Percentiles rank a stretch among this genome's conserved stretches.
Evolutionary conservation across 2,329 filamentous ascomycete genomes (phyloP).

Genomic region (Fusarium sp.): DNA sequence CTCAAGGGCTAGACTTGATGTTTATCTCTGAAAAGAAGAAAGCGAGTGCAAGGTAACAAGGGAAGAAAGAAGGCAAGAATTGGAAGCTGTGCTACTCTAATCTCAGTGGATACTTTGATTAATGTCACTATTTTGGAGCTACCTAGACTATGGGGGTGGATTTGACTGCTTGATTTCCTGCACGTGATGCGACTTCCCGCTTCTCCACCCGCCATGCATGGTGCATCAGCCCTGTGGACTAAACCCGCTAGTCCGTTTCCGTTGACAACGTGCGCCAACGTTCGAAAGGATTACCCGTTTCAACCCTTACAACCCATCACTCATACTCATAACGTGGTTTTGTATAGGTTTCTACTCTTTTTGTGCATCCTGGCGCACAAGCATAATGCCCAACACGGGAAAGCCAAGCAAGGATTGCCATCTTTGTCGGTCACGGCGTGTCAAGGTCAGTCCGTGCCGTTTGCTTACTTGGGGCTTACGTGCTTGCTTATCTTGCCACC

Average conservation of each 20-base stretch:
- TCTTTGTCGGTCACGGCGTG: conserved; percentile 54
- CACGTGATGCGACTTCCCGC: conserved; percentile 29
- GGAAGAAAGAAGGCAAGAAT: too few species aligned
- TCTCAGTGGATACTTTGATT: too few species aligned
- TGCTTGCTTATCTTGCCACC: conserved; percentile 7
- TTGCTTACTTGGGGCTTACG: conserved; percentile 9
- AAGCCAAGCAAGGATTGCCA: conserved; percentile 56
- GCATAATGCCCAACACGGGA: conserved; percentile 55
- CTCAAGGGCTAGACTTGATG: too few species aligned
- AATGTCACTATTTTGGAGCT: neutral
- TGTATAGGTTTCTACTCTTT: conserved; percentile 7
- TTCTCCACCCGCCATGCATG: neutral
- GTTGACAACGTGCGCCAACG: conserved; percentile 17
- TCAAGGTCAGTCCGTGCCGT: conserved; percentile 51
- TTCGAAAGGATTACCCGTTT: conserved; percentile 47
- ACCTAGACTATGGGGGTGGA: neutral
- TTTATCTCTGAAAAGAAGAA: too few species aligned
- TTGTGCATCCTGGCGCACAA: conserved; percentile 2
- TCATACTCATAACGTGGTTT: conserved; percentile 9
- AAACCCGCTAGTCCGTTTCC: conserved; percentile 33
- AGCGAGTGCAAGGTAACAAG: too few species aligned
- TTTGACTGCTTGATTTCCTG: neutral
- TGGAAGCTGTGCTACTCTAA: too few species aligned
- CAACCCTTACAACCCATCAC: conserved; percentile 30
- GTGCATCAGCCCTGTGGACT: conserved; percentile 29